These are phyloP conservation scores for Epichloe festucae DNA, from an alignment of 2,329 filamentous ascomycete genomes.

Conservation along the genomic window DNA sequence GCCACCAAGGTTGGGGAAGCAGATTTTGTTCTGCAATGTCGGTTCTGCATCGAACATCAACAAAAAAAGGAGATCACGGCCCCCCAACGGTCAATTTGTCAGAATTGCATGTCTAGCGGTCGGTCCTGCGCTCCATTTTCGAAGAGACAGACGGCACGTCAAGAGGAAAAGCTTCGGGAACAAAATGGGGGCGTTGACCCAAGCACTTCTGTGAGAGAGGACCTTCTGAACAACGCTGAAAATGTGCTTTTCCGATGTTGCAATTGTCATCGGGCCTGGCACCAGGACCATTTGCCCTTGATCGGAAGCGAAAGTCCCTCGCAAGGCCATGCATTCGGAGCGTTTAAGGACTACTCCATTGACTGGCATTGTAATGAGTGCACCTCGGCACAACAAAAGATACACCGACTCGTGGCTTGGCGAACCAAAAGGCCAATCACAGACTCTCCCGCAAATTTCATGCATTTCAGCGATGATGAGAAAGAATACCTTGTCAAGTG, in stretches of 20 bases:
- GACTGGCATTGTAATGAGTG: conserved; percentile 78
- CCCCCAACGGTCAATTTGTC: conserved; percentile 60
- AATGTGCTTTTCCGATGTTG: conserved; percentile 76
- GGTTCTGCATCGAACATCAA: conserved; percentile 61
- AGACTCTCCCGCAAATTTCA: conserved; percentile 10
- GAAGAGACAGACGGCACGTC: conserved; percentile 54
- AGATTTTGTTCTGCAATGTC: conserved; percentile 80
- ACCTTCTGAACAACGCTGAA: conserved; percentile 59
- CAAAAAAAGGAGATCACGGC: conserved; percentile 53
- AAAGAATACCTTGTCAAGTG: conserved; percentile 92
- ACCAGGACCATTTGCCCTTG: conserved; percentile 68
- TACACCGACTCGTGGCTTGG: conserved; percentile 79
- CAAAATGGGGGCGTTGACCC: conserved; percentile 73
- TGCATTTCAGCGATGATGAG: conserved; percentile 47
- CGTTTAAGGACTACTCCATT: conserved; percentile 58
- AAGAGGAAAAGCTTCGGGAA: conserved; percentile 73
- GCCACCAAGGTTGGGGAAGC: conserved; percentile 72
- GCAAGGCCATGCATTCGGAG: conserved; percentile 28
- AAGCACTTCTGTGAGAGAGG: conserved; percentile 45
- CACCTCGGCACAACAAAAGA: conserved; percentile 46
- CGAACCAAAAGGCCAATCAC: conserved; percentile 41
- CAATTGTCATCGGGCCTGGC: conserved; percentile 65
- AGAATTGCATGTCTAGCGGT: conserved; percentile 53
- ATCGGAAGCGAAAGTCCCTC: conserved; percentile 20
- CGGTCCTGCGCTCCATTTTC: conserved; percentile 64